Evolutionary conservation across 2,329 filamentous ascomycete genomes (phyloP), one percentile per base, ranked within the genome.

Genomic region (Monosporascus sp.): DNA sequence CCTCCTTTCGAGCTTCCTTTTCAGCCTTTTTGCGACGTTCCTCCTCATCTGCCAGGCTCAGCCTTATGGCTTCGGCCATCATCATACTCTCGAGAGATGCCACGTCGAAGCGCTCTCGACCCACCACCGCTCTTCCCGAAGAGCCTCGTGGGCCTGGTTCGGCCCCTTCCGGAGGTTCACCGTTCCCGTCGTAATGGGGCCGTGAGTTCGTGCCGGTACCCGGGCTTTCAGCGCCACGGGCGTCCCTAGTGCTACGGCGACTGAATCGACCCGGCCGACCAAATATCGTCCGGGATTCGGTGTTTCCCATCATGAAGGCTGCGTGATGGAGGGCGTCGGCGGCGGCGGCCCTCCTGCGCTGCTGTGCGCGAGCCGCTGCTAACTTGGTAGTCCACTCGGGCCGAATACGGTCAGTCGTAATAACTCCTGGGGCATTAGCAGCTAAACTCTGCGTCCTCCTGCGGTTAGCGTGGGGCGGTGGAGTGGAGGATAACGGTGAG

Each of bases 361-460:
- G 87, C 67, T 97, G 91, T 6, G 90, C 86, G 51, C 91, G 85
- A 52, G 93, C 93, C 62, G 89, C 83, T 14, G 89, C 85, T 50
- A 99, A 77, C 69, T 97, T 99, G 54, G 88, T 87, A 1, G 90
- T 85, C 94, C 94, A 99, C 63, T 99, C 94, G 0, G 94, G 94
- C 17, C 94, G 87, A 50, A 99, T 86, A 52, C 84, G 86, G 67
- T 99, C 94, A 0, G 93, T 97, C 0, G 92, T 95, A 57, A 99
- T 88, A 49, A 99, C 94, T 52, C 86, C 85, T 2, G 91, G 86
- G 41, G 90, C 89, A 59, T 80, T 91, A 5, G 91, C 91, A 43
- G 93, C 96, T 58, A 99, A 65, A 52, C 79, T 84, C 61, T 82
- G 78, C 7, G 77, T 76, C 41, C 80, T 72, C 48, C 75, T 70